Evolutionary conservation across 2,329 filamentous ascomycete species (phyloP).

Genomic region (Aspergillus floridensis): DNA sequence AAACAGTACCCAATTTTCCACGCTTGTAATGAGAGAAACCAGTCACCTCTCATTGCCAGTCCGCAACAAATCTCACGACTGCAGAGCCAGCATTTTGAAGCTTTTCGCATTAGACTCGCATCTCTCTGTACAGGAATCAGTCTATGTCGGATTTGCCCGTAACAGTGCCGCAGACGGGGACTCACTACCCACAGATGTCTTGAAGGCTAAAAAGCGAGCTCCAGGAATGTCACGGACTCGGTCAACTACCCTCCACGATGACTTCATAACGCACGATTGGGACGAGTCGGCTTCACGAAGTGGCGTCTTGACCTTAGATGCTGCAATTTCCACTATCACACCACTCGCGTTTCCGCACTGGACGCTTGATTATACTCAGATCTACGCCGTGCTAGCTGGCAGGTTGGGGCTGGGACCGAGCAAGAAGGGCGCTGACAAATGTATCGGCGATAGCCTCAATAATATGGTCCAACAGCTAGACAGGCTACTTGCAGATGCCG

Average conservation of each 20-base stretch:
- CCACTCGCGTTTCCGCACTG: conserved; percentile 23
- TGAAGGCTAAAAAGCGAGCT: conserved; percentile 24
- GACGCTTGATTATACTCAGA: conserved; percentile 29
- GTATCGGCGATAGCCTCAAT: conserved; percentile 18
- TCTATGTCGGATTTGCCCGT: conserved; percentile 25
- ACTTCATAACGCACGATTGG: conserved; percentile 42
- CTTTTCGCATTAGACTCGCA: conserved; percentile 35
- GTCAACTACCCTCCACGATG: conserved; percentile 15
- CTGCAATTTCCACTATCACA: conserved; percentile 10
- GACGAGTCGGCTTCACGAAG: conserved; percentile 26
- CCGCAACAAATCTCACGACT: conserved; percentile 19
- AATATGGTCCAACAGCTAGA: conserved; percentile 24
- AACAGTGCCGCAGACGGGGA: conserved; percentile 13
- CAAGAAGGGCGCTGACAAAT: not conserved
- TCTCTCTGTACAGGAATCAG: conserved; percentile 35
- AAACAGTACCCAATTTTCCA: conserved; percentile 23
- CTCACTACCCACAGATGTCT: conserved; percentile 17
- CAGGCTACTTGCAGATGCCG: conserved; percentile 6
- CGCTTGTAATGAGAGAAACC: conserved; percentile 36
- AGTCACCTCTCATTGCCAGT: conserved; percentile 19
- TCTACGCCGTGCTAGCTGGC: conserved; percentile 28
- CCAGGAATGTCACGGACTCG: conserved; percentile 10
- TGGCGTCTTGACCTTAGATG: conserved; percentile 10
- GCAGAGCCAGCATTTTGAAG: conserved; percentile 32
- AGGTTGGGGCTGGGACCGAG: conserved; percentile 8